Percentiles rank a stretch among this genome's conserved stretches.
phyloP scores from a whole-genome alignment of 768 basidiomycete species.

The Leccinum longicurvipes region DNA sequence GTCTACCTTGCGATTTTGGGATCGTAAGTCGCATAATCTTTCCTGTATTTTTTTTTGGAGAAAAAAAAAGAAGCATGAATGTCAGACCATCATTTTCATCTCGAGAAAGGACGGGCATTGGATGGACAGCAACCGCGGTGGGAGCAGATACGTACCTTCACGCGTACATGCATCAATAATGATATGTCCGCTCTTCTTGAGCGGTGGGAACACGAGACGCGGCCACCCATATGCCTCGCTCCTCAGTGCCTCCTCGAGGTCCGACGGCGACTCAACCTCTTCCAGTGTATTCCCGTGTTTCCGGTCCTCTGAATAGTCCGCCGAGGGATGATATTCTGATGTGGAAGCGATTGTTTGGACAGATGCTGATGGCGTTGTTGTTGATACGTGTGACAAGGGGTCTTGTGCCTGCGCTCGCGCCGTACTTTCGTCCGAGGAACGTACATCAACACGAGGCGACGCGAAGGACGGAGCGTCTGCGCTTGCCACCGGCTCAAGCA shows the following conservation, averaged over 20 bases:
- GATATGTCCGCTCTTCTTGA: slow-evolving; percentile 90
- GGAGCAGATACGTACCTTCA: slow-evolving; percentile 52
- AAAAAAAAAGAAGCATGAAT: neutral
- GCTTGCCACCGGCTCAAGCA: slow-evolving; percentile 15
- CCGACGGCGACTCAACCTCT: slow-evolving; percentile 21
- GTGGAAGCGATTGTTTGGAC: slow-evolving; percentile 7
- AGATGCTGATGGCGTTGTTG: slow-evolving; percentile 15
- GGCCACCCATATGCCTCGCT: slow-evolving; percentile 86
- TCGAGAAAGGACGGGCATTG: neutral
- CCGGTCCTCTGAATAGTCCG: neutral
- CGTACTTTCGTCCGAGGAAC: slow-evolving; percentile 10
- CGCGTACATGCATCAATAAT: slow-evolving; percentile 85
- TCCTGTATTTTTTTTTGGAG: slow-evolving; percentile 42
- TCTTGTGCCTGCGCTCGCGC: slow-evolving; percentile 12
- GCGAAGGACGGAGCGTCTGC: slow-evolving; percentile 16
- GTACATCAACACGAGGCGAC: slow-evolving; percentile 26
- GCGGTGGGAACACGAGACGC: slow-evolving; percentile 84
- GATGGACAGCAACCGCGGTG: slow-evolving; percentile 6
- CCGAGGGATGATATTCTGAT: neutral
- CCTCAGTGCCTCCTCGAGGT: slow-evolving; percentile 55
- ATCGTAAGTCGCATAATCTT: slow-evolving; percentile 90
- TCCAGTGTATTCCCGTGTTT: slow-evolving; percentile 4
- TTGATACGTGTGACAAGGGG: slow-evolving; percentile 3
- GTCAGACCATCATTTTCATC: slow-evolving; percentile 3
- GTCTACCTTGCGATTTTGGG: slow-evolving; percentile 93